Conservation (phyloP, 2,329 filamentous ascomycete species). For the Aspergillus sp. region DNA sequence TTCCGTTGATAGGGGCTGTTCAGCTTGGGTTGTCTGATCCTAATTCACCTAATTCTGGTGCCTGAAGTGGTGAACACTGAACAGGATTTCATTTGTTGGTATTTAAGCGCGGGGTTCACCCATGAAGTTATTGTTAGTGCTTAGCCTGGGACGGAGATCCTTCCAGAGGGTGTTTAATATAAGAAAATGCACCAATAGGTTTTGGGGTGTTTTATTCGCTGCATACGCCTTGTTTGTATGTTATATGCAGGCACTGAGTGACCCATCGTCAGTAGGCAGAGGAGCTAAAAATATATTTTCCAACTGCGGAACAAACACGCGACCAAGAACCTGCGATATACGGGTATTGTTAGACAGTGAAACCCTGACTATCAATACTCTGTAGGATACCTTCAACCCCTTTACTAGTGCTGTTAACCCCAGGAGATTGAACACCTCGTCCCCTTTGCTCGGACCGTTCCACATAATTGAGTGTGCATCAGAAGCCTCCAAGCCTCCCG, state of each 20-base stretch:
- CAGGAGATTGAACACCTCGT: not conserved
- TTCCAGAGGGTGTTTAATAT: no score
- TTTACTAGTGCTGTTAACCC: not conserved
- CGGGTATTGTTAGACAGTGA: not conserved
- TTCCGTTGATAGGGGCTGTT: conserved; percentile 6
- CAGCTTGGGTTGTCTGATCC: not conserved
- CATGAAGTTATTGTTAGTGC: no score
- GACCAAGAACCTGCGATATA: not conserved
- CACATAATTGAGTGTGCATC: not conserved
- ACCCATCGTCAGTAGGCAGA: no score
- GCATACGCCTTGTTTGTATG: no score
- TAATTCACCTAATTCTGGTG: not conserved
- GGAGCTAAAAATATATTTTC: no score
- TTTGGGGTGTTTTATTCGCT: no score
- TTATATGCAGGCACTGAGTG: no score
- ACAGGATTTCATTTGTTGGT: not conserved
- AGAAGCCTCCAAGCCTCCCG: not conserved
- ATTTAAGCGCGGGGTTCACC: not conserved
- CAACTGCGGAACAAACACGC: no score
- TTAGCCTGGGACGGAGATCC: no score
- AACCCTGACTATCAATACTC: not conserved
- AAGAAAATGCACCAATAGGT: no score
- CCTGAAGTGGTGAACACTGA: not conserved
- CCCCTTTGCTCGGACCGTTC: not conserved
- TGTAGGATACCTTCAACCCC: not conserved